Conservation (phyloP, 495 filamentous ascomycete genomes). For the Schizothecium vesticola region DNA sequence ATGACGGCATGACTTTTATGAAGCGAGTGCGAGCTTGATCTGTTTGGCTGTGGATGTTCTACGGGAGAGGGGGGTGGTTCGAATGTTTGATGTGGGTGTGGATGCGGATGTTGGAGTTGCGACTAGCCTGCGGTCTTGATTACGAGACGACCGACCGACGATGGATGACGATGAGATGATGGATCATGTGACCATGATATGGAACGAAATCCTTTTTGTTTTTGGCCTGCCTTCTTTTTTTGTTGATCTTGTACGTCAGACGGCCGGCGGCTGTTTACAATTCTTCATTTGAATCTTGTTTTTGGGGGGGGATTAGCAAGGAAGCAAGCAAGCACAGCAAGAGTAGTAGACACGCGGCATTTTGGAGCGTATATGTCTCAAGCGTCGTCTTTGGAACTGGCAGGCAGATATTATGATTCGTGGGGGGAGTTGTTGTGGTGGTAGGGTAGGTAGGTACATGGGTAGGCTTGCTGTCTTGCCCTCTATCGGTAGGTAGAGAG, state of each 20-base stretch:
- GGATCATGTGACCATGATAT: neutral
- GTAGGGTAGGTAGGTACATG: neutral
- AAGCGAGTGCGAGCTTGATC: neutral
- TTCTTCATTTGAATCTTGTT: neutral
- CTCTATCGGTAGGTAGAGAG: neutral
- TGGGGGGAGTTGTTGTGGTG: neutral
- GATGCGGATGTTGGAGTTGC: no score
- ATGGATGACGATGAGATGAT: neutral
- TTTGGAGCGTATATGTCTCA: neutral
- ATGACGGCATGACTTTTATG: neutral
- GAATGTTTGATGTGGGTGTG: neutral
- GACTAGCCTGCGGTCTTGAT: no score
- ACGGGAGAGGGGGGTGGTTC: no score
- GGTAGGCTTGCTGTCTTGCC: neutral
- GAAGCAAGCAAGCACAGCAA: neutral
- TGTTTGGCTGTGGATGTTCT: neutral
- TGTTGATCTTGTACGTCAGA: neutral
- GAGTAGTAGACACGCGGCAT: neutral
- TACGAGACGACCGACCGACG: neutral
- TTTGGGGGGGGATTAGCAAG: neutral
- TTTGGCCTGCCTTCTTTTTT: neutral
- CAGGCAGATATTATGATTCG: neutral
- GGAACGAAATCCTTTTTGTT: neutral
- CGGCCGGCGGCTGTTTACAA: neutral
- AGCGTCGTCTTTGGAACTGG: neutral